Base-by-base conservation (phyloP, 1,284 basidiomycete genomes). In the Melampsora occidentalis region DNA sequence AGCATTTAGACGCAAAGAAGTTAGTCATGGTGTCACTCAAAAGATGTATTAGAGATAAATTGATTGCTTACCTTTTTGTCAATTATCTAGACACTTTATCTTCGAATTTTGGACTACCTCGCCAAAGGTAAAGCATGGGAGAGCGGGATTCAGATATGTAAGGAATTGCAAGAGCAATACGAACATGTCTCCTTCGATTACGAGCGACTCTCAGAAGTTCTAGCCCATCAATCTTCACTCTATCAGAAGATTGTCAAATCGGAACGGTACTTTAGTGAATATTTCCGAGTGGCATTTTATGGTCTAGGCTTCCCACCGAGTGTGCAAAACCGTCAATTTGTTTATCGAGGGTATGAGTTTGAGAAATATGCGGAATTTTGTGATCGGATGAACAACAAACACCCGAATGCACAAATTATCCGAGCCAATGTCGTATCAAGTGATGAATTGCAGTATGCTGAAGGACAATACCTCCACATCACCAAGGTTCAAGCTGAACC, bases 121-220 rank as follows among this genome's bases (percentile, higher is more conserved):
- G 78, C 92, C 71, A 93, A 94, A 83, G 96, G 95, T 1, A 94
- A 96, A 81, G 94, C 96, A 4, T 98, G 94, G 89, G 96, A 99
- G 84, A 91, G 89, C 72, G 94, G 94, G 1, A 89, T 97, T 69
- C 91, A 93, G 78, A 91, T 98, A 72, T 97, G 93, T 85, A 92
- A 92, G 84, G 94, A 96, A 80, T 85, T 97, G 14, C 90, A 90
- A 14, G 87, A 86, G 78, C 92, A 96, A 81, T 94, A 97, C 83
- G 87, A 90, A 10, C 89, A 89, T 81, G 86, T 91, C 48, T 94
- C 93, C 1, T 97, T 92, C 85, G 91, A 95, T 82, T 94, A 97
- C 66, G 67, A 73, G 12, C 79, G 81, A n/a, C 78, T 83, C 6
- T 79, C 81, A 20, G 81, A 82, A 51, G 80, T 82, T 63, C 71